These are phyloP conservation scores for Blastomyces parvus DNA, from an alignment of 2,329 filamentous ascomycete species.

Conservation along the genomic window DNA sequence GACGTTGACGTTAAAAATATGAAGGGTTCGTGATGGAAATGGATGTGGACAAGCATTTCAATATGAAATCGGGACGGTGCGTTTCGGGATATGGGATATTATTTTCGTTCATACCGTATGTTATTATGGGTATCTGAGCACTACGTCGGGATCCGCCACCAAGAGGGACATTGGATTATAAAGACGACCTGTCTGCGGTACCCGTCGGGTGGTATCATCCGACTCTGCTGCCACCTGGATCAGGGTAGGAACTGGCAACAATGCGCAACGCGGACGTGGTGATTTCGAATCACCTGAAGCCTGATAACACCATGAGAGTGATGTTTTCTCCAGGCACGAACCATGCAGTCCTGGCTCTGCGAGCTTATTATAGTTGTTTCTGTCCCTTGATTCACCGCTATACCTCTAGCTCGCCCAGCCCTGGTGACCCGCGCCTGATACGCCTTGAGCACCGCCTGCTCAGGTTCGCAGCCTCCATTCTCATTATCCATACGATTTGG, in stretches of 20 bases:
- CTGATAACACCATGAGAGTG: neutral
- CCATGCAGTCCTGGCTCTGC: neutral
- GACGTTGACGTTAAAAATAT: constrained; percentile 38
- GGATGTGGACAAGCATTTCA: neutral
- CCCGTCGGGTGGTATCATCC: neutral
- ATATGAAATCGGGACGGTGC: neutral
- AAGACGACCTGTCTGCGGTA: neutral
- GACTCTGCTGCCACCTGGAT: neutral
- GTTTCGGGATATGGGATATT: neutral
- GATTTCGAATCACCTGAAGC: neutral
- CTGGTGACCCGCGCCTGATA: neutral
- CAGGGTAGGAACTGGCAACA: neutral
- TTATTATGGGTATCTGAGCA: neutral
- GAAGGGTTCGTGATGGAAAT: neutral
- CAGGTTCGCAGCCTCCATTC: neutral
- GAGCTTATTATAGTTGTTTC: neutral
- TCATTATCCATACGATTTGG: neutral
- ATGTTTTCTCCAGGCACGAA: neutral
- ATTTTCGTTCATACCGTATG: neutral
- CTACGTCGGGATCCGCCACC: neutral
- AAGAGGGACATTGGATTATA: neutral
- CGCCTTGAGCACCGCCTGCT: neutral
- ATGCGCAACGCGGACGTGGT: neutral
- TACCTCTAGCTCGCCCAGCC: neutral
- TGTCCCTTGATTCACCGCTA: neutral